These are phyloP conservation scores for Phaffomyces thermotolerans DNA, from an alignment of 805 yeast species.

Conservation along the genomic window DNA sequence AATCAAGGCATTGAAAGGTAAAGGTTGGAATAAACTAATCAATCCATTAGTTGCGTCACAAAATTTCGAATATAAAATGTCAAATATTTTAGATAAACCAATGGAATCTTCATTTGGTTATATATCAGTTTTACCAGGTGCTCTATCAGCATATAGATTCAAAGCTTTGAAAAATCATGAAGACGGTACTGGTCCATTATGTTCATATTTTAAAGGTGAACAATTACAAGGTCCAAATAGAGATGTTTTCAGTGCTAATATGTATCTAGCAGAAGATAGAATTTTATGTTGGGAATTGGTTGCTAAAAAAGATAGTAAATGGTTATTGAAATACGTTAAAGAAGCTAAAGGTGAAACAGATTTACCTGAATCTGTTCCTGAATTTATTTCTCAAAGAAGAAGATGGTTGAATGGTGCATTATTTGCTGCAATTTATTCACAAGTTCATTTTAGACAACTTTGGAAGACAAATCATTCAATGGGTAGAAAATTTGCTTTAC, in stretches of 20 bases:
- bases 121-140: conserved; percentile 92
- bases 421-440: conserved; percentile 91
- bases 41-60: conserved; percentile 95
- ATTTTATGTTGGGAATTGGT: conserved; percentile 94
- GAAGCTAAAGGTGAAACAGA: conserved; percentile 95
- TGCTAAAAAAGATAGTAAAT: conserved; percentile 72
- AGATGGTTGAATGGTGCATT: conserved; percentile 98
- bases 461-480: conserved; percentile 86
- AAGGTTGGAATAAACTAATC: conserved; percentile 67
- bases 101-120: conserved; percentile 89
- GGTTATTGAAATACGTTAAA: conserved; percentile 88
- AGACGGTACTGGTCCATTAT: conserved; percentile 89
- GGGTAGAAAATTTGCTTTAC: conserved; percentile 72
- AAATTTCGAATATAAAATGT: conserved; percentile 93
- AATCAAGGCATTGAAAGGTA: conserved; percentile 91
- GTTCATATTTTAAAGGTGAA: conserved; percentile 89
- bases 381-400: conserved; percentile 91
- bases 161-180: conserved; percentile 77
- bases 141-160: conserved; percentile 88
- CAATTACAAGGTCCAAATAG: conserved; percentile 39
- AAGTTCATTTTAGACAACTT: conserved; percentile 75
- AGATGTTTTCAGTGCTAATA: conserved; percentile 89
- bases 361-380: conserved; percentile 93
- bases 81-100: conserved; percentile 94
- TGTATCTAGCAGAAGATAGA: conserved; percentile 97